phyloP scores from a whole-genome alignment of 2,329 filamentous ascomycete genomes.

The Monilinia laxa region DNA sequence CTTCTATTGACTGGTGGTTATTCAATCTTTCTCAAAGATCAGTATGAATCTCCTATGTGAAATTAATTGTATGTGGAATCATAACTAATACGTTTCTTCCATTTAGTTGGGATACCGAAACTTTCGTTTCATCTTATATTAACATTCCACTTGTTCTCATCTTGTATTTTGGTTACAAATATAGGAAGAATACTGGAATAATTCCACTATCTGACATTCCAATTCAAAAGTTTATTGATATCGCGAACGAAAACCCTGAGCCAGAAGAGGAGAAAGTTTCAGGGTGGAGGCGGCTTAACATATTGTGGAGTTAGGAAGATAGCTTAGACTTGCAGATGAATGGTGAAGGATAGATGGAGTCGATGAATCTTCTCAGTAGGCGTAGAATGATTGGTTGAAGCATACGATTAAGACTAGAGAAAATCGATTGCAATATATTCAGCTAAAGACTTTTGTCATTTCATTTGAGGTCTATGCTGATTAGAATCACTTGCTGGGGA shows the following conservation, averaged over 20 bases:
- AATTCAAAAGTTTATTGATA: slow-evolving; percentile 43
- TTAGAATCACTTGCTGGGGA: too few species aligned
- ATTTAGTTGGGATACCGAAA: slow-evolving; percentile 50
- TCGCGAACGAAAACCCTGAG: slow-evolving; percentile 41
- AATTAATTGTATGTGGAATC: too few species aligned
- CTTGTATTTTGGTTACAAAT: slow-evolving; percentile 53
- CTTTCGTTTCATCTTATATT: slow-evolving; percentile 62
- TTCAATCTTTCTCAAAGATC: slow-evolving; percentile 57
- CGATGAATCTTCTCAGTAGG: too few species aligned
- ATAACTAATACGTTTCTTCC: neutral
- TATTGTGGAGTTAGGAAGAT: slow-evolving; percentile 38
- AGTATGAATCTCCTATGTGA: slow-evolving; percentile 31
- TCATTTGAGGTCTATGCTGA: too few species aligned
- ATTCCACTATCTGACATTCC: slow-evolving; percentile 43
- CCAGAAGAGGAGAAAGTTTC: slow-evolving; percentile 34
- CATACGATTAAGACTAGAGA: too few species aligned
- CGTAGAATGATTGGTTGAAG: too few species aligned
- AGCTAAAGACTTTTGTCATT: too few species aligned
- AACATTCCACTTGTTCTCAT: slow-evolving; percentile 45
- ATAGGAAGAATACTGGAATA: slow-evolving; percentile 52
- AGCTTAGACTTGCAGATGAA: too few species aligned
- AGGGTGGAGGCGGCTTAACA: slow-evolving; percentile 40
- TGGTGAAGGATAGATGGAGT: too few species aligned
- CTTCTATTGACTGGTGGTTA: slow-evolving; percentile 73
- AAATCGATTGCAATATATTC: too few species aligned